Base-by-base conservation (phyloP, 176 grass and related monocot genomes). In the Zea luxurians region DNA sequence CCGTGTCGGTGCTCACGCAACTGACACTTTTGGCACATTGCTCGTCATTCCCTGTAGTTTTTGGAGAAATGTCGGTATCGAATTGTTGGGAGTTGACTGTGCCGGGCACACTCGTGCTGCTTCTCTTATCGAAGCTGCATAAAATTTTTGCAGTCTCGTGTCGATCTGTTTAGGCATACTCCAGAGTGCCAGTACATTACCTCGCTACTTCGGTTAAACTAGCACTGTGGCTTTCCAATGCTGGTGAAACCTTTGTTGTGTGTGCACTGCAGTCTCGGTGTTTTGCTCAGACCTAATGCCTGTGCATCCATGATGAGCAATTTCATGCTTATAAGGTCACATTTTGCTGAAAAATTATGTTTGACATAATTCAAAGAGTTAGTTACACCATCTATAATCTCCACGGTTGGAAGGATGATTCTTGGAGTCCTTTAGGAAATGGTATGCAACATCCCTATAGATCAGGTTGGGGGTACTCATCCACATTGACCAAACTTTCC, bases 11-110 rank as follows among this genome's bases (percentile, higher is more conserved):
- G 8, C n/a, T 21, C 16, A 13, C 15, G 5, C 16, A 7, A 55
- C 17, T 37, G 77, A 58, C 60, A 5, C 1, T 75, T 71, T 68
- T 83, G 63, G 76, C 70, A 75, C 62, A 13, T 74, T 64, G 62
- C 9, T 69, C 38, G 6, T 49, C 18, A 15, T 77, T 62, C 64
- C 34, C 5, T 46, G 37, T 2, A 62, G 52, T 77, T 77, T 52
- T 11, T 11, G 43, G 52, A 50, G 43, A 70, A 70, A 37, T 76
- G 63, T 67, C 27, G 42, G 73, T 16, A 35, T 76, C 64, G 2
- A 48, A 48, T 27, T 49, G 52, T 38, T 40, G 27, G 63, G 40
- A 21, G 40, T 15, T 8, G 48, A 37, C 15, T 45, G 0, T 74
- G 37, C 18, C 2, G 12, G 52, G 2, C 2, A 4, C 2, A 64